Conservation (phyloP, 495 filamentous ascomycete species). For the Penicillium fimorum region DNA sequence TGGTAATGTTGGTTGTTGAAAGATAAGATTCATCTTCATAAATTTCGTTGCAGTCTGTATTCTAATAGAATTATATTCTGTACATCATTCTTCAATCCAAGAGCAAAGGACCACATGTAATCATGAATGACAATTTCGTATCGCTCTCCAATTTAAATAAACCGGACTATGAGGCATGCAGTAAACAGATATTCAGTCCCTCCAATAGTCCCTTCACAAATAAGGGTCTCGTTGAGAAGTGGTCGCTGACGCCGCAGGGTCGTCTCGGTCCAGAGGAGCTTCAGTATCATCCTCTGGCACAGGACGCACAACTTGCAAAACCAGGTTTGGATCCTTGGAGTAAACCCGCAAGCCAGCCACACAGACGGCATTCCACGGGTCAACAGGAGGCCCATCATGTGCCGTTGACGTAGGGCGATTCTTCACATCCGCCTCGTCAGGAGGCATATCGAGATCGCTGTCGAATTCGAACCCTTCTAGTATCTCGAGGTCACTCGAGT, state of each 20-base stretch:
- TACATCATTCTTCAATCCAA: neutral
- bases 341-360: conserved; percentile 78
- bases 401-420: neutral
- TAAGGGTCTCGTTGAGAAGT: conserved; percentile 3
- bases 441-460: conserved; percentile 47
- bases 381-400: conserved; percentile 20
- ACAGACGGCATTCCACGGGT: conserved; percentile 85
- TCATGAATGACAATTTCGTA: neutral
- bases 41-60: neutral
- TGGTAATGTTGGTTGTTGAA: neutral
- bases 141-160: neutral
- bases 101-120: neutral
- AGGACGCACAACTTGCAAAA: conserved; percentile 54
- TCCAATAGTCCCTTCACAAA: conserved; percentile 27
- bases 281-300: conserved; percentile 51
- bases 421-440: conserved; percentile 28
- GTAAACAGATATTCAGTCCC: neutral
- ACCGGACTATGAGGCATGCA: neutral
- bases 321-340: conserved; percentile 54
- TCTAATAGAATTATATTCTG: neutral
- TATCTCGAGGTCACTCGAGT: conserved; percentile 28
- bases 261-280: conserved; percentile 53
- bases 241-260: conserved; percentile 46
- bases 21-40: neutral
- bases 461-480: conserved; percentile 51